These are phyloP conservation scores for Magnolia officinalis DNA, from an alignment of 164 flowering plant genomes.

Conservation along the genomic window DNA sequence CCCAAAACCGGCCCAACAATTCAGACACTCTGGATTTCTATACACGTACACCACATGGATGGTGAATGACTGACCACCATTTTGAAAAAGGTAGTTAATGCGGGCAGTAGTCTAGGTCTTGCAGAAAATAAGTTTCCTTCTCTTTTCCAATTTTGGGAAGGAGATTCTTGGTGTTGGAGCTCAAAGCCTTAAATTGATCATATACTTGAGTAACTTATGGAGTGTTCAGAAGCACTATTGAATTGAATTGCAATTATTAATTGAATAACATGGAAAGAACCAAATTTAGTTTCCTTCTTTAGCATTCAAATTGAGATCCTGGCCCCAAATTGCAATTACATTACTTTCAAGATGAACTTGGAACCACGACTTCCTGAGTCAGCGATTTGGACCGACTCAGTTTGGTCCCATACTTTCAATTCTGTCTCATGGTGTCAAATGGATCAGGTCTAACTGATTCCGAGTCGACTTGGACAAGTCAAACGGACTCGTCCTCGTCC, in stretches of 20 bases:
- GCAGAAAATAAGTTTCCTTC: not conserved
- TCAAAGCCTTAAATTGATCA: not conserved
- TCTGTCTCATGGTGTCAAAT: not conserved
- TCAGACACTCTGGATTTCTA: not conserved
- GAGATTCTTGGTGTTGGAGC: not conserved
- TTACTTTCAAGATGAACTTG: not conserved
- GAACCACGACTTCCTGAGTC: too few species aligned
- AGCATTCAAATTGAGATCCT: not conserved
- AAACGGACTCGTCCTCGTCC: not conserved
- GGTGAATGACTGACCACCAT: not conserved
- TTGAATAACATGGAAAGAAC: not conserved
- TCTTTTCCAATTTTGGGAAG: not conserved
- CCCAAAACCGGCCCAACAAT: not conserved
- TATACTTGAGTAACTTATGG: not conserved
- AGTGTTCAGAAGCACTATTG: too few species aligned
- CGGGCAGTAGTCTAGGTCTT: not conserved
- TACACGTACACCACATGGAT: not conserved
- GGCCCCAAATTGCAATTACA: not conserved
- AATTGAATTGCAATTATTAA: not conserved
- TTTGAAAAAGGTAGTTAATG: not conserved
- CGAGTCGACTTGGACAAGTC: not conserved
- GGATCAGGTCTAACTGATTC: not conserved
- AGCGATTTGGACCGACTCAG: too few species aligned
- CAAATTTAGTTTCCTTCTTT: not conserved
- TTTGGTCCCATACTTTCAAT: too few species aligned